phyloP scores from a whole-genome alignment of 2,329 filamentous ascomycete species.

The Nothophoma quercina region DNA sequence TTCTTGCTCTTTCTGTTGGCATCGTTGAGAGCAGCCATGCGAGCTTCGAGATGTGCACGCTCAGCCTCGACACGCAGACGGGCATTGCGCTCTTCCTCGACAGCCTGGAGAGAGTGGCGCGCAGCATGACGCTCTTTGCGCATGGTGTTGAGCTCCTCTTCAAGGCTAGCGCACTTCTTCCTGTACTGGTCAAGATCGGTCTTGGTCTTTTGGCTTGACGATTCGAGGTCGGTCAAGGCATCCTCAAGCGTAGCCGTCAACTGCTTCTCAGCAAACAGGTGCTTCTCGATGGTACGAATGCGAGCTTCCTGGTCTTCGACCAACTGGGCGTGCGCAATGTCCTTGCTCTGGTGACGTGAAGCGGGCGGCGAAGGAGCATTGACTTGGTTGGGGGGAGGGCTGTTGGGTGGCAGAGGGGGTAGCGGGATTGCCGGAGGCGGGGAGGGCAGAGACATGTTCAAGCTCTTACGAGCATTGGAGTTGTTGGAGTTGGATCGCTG shows the following conservation, averaged over 20 bases:
- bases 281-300: conserved; percentile 95
- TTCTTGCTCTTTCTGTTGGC: conserved; percentile 94
- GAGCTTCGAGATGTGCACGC: conserved; percentile 86
- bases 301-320: conserved; percentile 95
- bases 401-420: conserved; percentile 76
- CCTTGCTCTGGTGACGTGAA: conserved; percentile 81
- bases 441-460: conserved; percentile 84
- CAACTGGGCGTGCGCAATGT: conserved; percentile 78
- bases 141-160: conserved; percentile 72
- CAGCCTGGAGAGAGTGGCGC: conserved; percentile 78
- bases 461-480: conserved; percentile 85
- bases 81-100: conserved; percentile 96
- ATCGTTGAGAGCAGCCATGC: conserved; percentile 77
- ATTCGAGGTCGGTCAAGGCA: conserved; percentile 91
- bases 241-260: conserved; percentile 95
- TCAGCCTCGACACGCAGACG: conserved; percentile 89
- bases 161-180: conserved; percentile 80
- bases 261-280: conserved; percentile 94
- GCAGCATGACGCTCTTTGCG: conserved; percentile 66
- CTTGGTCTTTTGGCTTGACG: conserved; percentile 90
- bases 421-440: conserved; percentile 96
- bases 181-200: conserved; percentile 89
- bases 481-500: conserved; percentile 66
- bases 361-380: conserved; percentile 65
- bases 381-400: conserved; percentile 55